These are phyloP conservation scores for Boletus pseudopeckii DNA, from an alignment of 768 basidiomycete species.

Conservation along the genomic window DNA sequence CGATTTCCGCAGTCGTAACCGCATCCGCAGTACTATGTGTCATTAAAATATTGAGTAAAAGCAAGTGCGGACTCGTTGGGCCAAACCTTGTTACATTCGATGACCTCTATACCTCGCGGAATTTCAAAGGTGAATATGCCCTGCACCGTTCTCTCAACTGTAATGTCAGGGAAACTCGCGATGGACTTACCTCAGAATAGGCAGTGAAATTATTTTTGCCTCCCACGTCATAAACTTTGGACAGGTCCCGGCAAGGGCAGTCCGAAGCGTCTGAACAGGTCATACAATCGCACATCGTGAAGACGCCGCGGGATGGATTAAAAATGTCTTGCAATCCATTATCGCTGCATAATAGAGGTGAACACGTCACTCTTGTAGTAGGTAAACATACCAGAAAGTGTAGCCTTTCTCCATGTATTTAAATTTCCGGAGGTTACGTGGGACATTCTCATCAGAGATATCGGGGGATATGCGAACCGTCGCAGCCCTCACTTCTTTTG, in stretches of 20 bases:
- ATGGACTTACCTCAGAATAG: conserved; percentile 38
- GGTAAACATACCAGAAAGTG: conserved; percentile 37
- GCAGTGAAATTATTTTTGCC: conserved; percentile 34
- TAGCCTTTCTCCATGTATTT: conserved; percentile 54
- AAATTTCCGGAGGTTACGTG: conserved; percentile 42
- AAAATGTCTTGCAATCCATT: conserved; percentile 16
- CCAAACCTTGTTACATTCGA: conserved; percentile 64
- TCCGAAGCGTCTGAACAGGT: conserved; percentile 30
- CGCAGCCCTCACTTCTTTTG: conserved; percentile 27
- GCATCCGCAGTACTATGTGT: conserved; percentile 45
- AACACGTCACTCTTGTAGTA: conserved; percentile 3
- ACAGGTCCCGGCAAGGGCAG: conserved; percentile 50
- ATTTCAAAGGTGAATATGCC: conserved; percentile 46
- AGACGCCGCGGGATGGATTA: conserved; percentile 30
- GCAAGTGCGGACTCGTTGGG: not conserved
- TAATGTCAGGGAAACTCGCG: not conserved
- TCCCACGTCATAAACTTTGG: conserved; percentile 34
- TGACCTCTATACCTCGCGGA: conserved; percentile 45
- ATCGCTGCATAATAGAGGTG: conserved; percentile 14
- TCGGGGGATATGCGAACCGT: conserved; percentile 32
- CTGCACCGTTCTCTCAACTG: conserved; percentile 30
- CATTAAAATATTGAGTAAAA: not conserved
- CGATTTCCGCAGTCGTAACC: conserved; percentile 49
- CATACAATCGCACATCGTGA: conserved; percentile 45
- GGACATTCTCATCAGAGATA: conserved; percentile 38